Conservation (phyloP, 2,329 filamentous ascomycete genomes). For the Teratosphaeria nubilosa region DNA sequence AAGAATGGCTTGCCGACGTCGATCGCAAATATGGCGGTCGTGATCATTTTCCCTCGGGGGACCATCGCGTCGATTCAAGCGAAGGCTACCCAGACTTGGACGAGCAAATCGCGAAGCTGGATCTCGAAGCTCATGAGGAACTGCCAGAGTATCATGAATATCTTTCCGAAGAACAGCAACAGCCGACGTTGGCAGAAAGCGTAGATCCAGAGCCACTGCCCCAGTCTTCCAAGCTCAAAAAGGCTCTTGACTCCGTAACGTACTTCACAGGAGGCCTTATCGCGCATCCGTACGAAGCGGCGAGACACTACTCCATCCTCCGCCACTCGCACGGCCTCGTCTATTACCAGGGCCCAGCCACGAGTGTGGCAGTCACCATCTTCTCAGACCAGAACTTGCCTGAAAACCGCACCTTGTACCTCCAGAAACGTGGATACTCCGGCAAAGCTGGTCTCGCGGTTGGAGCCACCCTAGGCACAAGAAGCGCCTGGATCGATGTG, state of each 20-base stretch:
- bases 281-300: constrained; percentile 5
- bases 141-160: not conserved
- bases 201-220: too few species aligned
- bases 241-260: constrained; percentile 1
- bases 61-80: not conserved
- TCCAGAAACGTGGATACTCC: constrained; percentile 58
- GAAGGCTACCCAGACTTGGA: not conserved
- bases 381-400: constrained; percentile 48
- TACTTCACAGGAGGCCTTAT: constrained; percentile 7
- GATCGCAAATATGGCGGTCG: not conserved
- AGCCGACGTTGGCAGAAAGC: not conserved
- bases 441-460: constrained; percentile 59
- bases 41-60: not conserved
- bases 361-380: constrained; percentile 54
- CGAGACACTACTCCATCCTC: constrained; percentile 5
- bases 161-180: not conserved
- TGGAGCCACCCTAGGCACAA: constrained; percentile 52
- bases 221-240: constrained; percentile 1
- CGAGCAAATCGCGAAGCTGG: not conserved
- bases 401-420: constrained; percentile 49
- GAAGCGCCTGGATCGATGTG: constrained; percentile 55
- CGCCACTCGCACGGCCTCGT: constrained; percentile 7
- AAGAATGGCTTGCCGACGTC: not conserved
- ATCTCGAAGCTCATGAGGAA: not conserved
- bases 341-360: constrained; percentile 43